Conservation (phyloP, 78 protist genomes). For the Cavenderia fasciculata region DNA sequence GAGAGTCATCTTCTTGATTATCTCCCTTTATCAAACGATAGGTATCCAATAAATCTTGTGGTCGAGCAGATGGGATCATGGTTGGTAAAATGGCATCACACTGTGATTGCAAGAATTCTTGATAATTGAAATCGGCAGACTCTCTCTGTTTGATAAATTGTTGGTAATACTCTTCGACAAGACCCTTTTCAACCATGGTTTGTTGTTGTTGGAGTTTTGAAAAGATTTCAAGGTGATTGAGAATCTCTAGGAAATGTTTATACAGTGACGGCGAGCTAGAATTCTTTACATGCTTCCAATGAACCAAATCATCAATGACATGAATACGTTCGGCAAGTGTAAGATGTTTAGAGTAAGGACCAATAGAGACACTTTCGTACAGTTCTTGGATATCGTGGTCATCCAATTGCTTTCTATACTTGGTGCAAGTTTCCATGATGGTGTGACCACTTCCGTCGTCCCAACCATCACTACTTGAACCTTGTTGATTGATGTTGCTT, state of each 20-base stretch:
- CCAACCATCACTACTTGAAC: background rate
- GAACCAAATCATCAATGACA: no score
- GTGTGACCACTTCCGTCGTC: no score
- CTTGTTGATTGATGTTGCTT: background rate
- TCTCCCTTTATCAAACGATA: no score
- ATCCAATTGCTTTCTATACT: conserved; percentile 29
- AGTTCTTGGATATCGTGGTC: background rate
- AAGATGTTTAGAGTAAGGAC: conserved; percentile 11
- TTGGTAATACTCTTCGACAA: background rate
- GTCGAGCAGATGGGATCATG: no score
- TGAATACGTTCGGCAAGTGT: conserved; percentile 13
- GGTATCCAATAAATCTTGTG: no score
- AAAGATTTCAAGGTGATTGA: background rate
- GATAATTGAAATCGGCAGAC: no score
- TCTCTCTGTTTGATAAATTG: background rate
- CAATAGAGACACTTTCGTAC: background rate
- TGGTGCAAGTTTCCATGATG: no score
- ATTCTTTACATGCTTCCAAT: no score
- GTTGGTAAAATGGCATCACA: background rate
- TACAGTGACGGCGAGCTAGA: no score
- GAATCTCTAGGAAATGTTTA: background rate
- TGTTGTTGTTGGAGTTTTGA: background rate
- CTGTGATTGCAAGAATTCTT: no score
- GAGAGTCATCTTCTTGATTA: no score
- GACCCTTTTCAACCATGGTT: background rate